Conservation (phyloP, 805 yeast genomes). For the Kuraishia hungarica region DNA sequence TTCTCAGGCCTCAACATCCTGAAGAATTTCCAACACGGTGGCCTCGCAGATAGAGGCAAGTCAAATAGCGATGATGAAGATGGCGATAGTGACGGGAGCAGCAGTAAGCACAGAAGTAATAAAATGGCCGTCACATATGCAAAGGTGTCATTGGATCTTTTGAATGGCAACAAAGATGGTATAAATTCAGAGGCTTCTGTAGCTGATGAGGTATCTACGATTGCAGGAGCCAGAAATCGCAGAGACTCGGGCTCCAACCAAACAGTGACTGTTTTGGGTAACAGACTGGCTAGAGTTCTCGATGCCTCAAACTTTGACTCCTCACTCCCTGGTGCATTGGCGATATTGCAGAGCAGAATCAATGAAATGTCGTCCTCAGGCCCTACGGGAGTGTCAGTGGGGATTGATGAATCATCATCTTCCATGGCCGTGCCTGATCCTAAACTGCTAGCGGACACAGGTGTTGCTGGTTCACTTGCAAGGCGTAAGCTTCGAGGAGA, state of each 20-base stretch:
- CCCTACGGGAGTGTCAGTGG: constrained; percentile 6
- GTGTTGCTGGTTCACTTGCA: constrained; percentile 47
- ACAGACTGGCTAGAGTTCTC: constrained; percentile 42
- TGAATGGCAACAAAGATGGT: constrained; percentile 6
- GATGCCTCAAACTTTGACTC: constrained; percentile 33
- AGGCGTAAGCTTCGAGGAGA: constrained; percentile 53
- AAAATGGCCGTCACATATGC: constrained; percentile 40
- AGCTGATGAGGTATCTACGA: constrained; percentile 2
- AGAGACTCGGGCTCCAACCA: constrained; percentile 2
- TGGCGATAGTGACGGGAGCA: constrained; percentile 5
- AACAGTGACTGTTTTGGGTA: constrained; percentile 21
- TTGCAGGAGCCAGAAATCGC: constrained; percentile 1
- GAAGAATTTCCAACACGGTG: constrained; percentile 13
- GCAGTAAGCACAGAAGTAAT: not conserved
- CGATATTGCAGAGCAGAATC: constrained; percentile 18
- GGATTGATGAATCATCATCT: constrained; percentile 23
- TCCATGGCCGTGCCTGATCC: constrained; percentile 10
- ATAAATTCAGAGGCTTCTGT: not conserved
- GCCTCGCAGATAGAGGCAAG: constrained; percentile 6
- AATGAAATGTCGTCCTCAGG: constrained; percentile 11
- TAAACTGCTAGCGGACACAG: constrained; percentile 34
- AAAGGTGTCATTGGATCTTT: constrained; percentile 30
- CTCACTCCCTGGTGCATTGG: constrained; percentile 20
- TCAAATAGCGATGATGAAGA: constrained; percentile 4
- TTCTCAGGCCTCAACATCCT: constrained; percentile 24